phyloP scores from a whole-genome alignment of 2,329 filamentous ascomycete genomes.

The Penicillium sp. region DNA sequence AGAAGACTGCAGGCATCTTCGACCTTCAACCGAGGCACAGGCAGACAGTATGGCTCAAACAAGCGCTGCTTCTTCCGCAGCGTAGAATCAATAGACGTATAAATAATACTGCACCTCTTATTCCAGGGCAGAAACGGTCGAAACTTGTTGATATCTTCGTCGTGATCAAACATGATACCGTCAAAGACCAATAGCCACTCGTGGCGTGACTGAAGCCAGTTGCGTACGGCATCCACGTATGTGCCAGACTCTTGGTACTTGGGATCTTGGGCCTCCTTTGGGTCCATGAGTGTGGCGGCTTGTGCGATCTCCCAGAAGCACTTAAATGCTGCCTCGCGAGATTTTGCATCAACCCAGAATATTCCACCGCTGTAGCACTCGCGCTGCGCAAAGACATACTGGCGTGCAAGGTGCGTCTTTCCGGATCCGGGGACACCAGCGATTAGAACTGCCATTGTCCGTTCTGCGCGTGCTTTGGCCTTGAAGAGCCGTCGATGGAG shows the following conservation, averaged over 20 bases:
- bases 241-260: slow-evolving; percentile 45
- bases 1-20: slow-evolving; percentile 63
- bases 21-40: slow-evolving; percentile 57
- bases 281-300: slow-evolving; percentile 54
- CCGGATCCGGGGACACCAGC: slow-evolving; percentile 67
- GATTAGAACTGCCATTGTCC: slow-evolving; percentile 65
- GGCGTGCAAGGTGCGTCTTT: slow-evolving; percentile 68
- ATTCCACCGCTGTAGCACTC: slow-evolving; percentile 65
- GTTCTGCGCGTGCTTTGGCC: slow-evolving; percentile 57
- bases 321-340: slow-evolving; percentile 59
- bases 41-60: slow-evolving; percentile 62
- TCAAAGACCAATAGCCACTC: slow-evolving; percentile 70
- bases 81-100: slow-evolving; percentile 67
- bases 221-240: slow-evolving; percentile 60
- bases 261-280: slow-evolving; percentile 41
- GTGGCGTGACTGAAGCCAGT: slow-evolving; percentile 63
- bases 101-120: slow-evolving; percentile 65
- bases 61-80: slow-evolving; percentile 57
- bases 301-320: slow-evolving; percentile 69
- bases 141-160: slow-evolving; percentile 54
- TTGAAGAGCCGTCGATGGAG: slow-evolving; percentile 64
- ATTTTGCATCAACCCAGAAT: slow-evolving; percentile 70
- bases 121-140: slow-evolving; percentile 66
- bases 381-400: slow-evolving; percentile 66
- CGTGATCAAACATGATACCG: slow-evolving; percentile 63